Percentiles rank a stretch among this genome's conserved stretches.
These are phyloP conservation scores for Chlorella sp. DNA, from an alignment of 139 green algal species.

Conservation along the genomic window DNA sequence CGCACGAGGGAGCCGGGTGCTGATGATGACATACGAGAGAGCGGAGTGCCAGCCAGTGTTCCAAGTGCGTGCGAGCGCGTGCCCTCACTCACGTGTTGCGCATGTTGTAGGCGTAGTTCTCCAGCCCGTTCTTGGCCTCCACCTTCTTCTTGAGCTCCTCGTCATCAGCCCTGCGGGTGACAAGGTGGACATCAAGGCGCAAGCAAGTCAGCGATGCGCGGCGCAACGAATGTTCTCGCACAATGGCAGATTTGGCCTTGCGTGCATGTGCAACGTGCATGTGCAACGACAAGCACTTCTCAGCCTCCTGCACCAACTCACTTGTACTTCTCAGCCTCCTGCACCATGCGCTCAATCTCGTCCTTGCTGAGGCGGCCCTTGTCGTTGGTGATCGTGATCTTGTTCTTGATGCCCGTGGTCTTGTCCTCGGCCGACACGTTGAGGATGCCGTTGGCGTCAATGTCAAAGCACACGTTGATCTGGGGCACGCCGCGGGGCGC, in stretches of 20 bases:
- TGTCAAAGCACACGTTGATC: constrained; percentile 96
- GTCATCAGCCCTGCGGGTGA: constrained; percentile 91
- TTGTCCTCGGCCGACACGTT: constrained; percentile 98
- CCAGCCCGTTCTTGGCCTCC: constrained; percentile 91
- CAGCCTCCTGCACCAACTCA: too few species aligned
- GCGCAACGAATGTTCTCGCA: too few species aligned
- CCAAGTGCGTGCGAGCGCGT: neutral
- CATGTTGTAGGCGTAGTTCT: constrained; percentile 94
- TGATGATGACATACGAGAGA: neutral
- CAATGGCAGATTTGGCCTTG: too few species aligned
- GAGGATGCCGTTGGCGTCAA: constrained; percentile 99
- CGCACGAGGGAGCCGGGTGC: too few species aligned
- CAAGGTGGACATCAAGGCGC: too few species aligned
- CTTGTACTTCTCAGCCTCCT: constrained; percentile 97
- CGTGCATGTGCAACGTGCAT: too few species aligned
- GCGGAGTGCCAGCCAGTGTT: neutral
- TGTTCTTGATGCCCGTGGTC: constrained; percentile 92
- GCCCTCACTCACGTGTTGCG: constrained; percentile 66
- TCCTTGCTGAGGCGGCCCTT: constrained; percentile 97
- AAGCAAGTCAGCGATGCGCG: too few species aligned
- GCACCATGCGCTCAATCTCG: constrained; percentile 98
- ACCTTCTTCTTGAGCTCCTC: constrained; percentile 84
- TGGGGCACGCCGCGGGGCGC: constrained; percentile 95
- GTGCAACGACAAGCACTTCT: too few species aligned
- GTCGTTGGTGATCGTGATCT: constrained; percentile 99